Base-by-base conservation (phyloP, 306 rosid species). In the Cucumis melo region DNA sequence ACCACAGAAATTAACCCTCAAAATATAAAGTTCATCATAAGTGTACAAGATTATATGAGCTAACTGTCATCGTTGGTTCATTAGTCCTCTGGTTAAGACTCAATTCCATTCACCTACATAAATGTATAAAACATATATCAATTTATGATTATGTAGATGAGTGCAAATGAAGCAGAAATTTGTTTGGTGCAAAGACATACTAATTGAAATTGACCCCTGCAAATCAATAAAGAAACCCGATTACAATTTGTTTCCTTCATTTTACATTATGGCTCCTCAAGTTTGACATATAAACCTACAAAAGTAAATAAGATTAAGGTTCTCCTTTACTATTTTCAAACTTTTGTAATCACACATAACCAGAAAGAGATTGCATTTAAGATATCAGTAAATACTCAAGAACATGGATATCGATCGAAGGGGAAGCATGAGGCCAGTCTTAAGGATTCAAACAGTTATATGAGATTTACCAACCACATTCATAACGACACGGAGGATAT, bases 131-230 rank as follows among this genome's bases (percentile, higher is more conserved):
- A n/a, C n/a, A n/a, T n/a, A n/a, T n/a, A n/a, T n/a, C n/a, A n/a
- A n/a, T n/a, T n/a, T n/a, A n/a, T n/a, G n/a, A n/a, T n/a, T n/a
- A n/a, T n/a, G n/a, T n/a, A 95, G 87, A 85, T 95, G 99, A 82
- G 93, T 92, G 73, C 99, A 95, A 81, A 95, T 60, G 89, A 92
- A 95, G 96, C 99, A 95, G 86, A 95, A 89, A 84, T 96, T 95
- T 66, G 99, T 94, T 87, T 87, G 93, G 90, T 94, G 99, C 89
- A 94, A 83, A 76, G 93, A 92, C 99, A 94, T 92, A 89, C 99
- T 94, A 82, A 94, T 88, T 19, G 99, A 94, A 81, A 94, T 94
- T 44, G 99, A 94, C 81, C 99, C 99, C 99, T 95, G 97, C 72
- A 88, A 88, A 86, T 36, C 73, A 78, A 78, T 78, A 83, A 79